Base-by-base conservation (phyloP, 192 early-diverging fungal species). In the Rhizophagus sp. region DNA sequence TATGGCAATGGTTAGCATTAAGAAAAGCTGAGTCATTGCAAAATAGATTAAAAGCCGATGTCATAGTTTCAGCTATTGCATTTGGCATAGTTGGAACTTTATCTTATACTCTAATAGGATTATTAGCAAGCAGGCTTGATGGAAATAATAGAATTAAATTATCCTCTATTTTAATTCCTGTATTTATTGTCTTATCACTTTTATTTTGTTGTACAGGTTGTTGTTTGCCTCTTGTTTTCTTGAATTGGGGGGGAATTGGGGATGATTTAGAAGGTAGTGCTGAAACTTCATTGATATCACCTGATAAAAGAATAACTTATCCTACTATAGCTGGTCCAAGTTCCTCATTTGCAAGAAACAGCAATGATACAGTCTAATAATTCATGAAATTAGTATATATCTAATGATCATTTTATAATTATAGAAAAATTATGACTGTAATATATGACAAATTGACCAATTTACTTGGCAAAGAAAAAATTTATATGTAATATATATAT, bases 131-230 rank as follows among this genome's bases (percentile, higher is more conserved):
- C 6, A 77, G 81, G 64, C 65, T 86, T 67, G 85, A 86, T 72
- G 85, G 85, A n/a, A 79, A 86, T 78, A 52, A 25, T 4, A 86
- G 84, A 19, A 82, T 91, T 24, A 84, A 83, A 57, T 80, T 93
- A 84, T 88, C 89, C 0, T 73, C 86, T 73, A 89, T 93, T 0
- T 80, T 95, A 67, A 85, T 93, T 27, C 94, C 94, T 10, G 82
- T 92, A 19, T 95, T 95, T 81, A 84, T 92, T 78, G 89, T 87
- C 12, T 81, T 90, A 39, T 86, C 89, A 5, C 74, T 90, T 50
- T 47, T 90, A 4, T 61, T 89, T 17, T 91, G 90, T 73, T 91
- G 90, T 66, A 81, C 83, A 2, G 89, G 90, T 36, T 90, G 89
- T 39, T 91, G 90, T 80, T 64, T 89, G 44, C 88, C 89, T 62